Percentiles rank a stretch among this genome's conserved stretches.
phyloP scores from a whole-genome alignment of 2,329 filamentous ascomycete species.

The Arthroderma uncinatum region DNA sequence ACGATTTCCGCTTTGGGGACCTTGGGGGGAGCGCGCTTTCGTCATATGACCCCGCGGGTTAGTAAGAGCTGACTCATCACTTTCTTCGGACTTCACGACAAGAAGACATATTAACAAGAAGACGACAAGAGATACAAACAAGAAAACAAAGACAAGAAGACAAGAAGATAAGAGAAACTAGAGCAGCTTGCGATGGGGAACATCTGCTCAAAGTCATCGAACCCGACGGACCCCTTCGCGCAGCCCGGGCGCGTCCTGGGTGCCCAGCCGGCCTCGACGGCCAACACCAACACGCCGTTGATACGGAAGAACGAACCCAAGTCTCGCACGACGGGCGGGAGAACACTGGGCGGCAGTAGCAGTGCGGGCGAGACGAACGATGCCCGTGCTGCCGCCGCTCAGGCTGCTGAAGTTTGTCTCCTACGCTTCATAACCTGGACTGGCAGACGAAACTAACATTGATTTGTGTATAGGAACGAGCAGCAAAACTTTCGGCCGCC shows the following conservation, averaged over 20 bases:
- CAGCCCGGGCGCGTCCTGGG: slow-evolving; percentile 63
- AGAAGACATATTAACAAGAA: background rate
- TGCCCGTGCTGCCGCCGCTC: slow-evolving; percentile 61
- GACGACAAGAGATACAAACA: background rate
- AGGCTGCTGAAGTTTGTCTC: slow-evolving; percentile 66
- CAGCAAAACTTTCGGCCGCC: slow-evolving; percentile 41
- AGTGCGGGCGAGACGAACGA: slow-evolving; percentile 37
- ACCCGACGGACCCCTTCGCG: slow-evolving; percentile 52
- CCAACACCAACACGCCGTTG: slow-evolving; percentile 29
- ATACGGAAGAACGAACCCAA: slow-evolving; percentile 23
- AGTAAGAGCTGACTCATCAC: background rate
- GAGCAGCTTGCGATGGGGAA: slow-evolving; percentile 57
- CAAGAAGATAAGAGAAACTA: too few relatives aligned
- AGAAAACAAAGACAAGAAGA: background rate
- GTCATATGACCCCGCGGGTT: slow-evolving; percentile 3
- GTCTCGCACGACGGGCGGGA: slow-evolving; percentile 36
- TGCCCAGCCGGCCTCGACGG: slow-evolving; percentile 35
- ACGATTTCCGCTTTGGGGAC: slow-evolving; percentile 6
- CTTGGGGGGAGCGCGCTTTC: slow-evolving; percentile 6
- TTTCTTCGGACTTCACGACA: background rate
- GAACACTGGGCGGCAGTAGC: slow-evolving; percentile 51
- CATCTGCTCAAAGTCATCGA: slow-evolving; percentile 63
- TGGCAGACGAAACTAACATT: background rate
- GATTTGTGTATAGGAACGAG: slow-evolving; percentile 48
- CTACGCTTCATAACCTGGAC: background rate